These are phyloP conservation scores for Camillea tinctor DNA, from an alignment of 2,329 filamentous ascomycete genomes.

Conservation along the genomic window DNA sequence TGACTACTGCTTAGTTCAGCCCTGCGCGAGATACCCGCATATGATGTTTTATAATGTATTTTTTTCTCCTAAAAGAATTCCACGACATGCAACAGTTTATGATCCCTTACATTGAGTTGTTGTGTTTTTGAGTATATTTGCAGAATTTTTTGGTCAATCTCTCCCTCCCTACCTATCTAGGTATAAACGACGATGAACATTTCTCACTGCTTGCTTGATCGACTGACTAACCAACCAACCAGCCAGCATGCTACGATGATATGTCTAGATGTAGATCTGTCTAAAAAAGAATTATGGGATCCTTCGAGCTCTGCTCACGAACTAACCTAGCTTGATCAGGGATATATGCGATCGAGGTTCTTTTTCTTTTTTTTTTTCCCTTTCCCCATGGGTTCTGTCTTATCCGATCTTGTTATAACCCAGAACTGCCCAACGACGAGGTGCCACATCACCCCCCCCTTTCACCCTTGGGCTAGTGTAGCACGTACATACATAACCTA, in stretches of 20 bases:
- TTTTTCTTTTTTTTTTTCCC: too few relatives aligned
- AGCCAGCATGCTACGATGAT: too few relatives aligned
- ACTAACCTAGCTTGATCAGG: neutral
- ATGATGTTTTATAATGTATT: neutral
- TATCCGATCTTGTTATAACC: neutral
- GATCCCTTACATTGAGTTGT: neutral
- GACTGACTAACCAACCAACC: too few relatives aligned
- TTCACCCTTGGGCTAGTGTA: too few relatives aligned
- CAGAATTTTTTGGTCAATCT: too few relatives aligned
- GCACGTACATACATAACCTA: neutral
- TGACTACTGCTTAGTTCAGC: neutral
- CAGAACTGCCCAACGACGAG: conserved; percentile 2
- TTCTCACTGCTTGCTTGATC: too few relatives aligned
- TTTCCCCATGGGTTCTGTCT: neutral
- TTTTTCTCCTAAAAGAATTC: too few relatives aligned
- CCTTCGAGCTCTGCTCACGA: neutral
- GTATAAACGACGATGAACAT: too few relatives aligned
- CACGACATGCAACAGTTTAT: neutral
- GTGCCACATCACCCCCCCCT: conserved; percentile 10
- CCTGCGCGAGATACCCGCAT: neutral
- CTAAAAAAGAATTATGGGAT: neutral
- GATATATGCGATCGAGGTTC: neutral
- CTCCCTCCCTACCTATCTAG: too few relatives aligned
- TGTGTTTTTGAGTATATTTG: too few relatives aligned
- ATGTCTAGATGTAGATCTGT: neutral